Percentiles rank a stretch among this genome's conserved stretches.
phyloP scores from a whole-genome alignment of 164 flowering plant genomes.

The Umbilicus rupestris region DNA sequence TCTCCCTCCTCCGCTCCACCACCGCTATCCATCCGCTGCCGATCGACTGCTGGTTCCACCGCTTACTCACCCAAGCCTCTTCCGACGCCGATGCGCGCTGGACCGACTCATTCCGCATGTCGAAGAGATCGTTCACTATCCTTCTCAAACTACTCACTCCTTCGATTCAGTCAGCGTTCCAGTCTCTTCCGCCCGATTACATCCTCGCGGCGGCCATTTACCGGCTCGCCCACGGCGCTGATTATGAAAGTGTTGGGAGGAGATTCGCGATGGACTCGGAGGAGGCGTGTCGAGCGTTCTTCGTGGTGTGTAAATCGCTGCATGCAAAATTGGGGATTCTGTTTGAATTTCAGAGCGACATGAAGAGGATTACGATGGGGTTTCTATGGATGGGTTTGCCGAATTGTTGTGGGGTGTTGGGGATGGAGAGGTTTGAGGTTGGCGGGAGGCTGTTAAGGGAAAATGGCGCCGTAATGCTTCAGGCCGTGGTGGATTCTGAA shows the following conservation, averaged over 20 bases:
- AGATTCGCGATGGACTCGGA: conserved; percentile 44
- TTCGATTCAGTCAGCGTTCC: conserved; percentile 18
- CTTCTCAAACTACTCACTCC: conserved; percentile 40
- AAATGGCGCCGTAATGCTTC: conserved; percentile 47
- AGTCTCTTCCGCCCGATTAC: conserved; percentile 23
- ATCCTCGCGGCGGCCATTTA: conserved; percentile 47
- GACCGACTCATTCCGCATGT: conserved; percentile 45
- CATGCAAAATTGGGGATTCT: conserved; percentile 37
- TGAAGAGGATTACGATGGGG: conserved; percentile 28
- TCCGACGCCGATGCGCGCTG: conserved; percentile 33
- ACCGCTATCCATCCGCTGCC: conserved; percentile 9
- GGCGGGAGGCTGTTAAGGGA: conserved; percentile 29
- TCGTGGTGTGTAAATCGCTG: conserved; percentile 42
- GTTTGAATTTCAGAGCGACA: conserved; percentile 30
- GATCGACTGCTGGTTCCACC: conserved; percentile 39
- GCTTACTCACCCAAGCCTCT: conserved; percentile 29
- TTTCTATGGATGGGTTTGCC: conserved; percentile 57
- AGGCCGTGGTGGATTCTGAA: conserved; percentile 69
- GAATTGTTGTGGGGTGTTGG: conserved; percentile 65
- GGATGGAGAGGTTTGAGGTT: conserved; percentile 33
- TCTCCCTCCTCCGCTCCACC: conserved; percentile 29
- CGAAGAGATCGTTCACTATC: conserved; percentile 41
- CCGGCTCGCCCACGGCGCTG: conserved; percentile 54
- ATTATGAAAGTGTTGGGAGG: conserved; percentile 37
- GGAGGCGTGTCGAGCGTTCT: conserved; percentile 48